Evolutionary conservation across 2,329 filamentous ascomycete genomes (phyloP), one percentile per base, ranked within the genome.

Genomic region (Arthrobotrys iridis): DNA sequence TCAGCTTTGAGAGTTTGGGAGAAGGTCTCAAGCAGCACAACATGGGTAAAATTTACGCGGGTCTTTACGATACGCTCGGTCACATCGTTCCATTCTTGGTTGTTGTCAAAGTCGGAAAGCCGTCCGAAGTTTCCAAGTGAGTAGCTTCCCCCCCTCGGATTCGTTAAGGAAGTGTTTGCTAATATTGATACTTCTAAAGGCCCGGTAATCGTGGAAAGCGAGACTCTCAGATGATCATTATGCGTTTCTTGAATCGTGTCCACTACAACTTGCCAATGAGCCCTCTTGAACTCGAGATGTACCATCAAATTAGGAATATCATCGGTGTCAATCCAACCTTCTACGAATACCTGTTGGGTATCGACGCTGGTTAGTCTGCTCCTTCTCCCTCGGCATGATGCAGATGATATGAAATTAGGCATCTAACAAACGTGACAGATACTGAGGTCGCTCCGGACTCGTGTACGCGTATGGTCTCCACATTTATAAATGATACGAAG

Each of bases 11-110:
- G 82, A 94, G 93, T 81, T 87, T 99, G 35, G 95, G 95, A 72
- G 94, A 98, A 83, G 95, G 95, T 81, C 88, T 91, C 84, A 97
- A 96, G 84, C 95, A 98, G 83, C 95, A 98, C 85, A 99, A 99
- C 83, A 98, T 98, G 94, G 95, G 92, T 83, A 99, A 99, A 83
- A 89, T 97, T 78, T 99, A 99, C 84, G 97, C 95, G 18, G 95
- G 95, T 80, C 86, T 99, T 3, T 99, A 99, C 82, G 95, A 99
- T 83, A 93, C 97, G 4, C 92, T 97, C 81, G 95, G 95, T 77
- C 94, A 99, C 81, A 98, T 99, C 78, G 95, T 99, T 48, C 95
- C 95, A 20, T 99, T 97, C 88, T 82, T 99, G 82, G 95, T 99
- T 60, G 86, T 99, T 48, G 93, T 98, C 83, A 99, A 99, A 86